phyloP scores from a whole-genome alignment of 169 alveolate species.

The Eimeria maxima region DNA sequence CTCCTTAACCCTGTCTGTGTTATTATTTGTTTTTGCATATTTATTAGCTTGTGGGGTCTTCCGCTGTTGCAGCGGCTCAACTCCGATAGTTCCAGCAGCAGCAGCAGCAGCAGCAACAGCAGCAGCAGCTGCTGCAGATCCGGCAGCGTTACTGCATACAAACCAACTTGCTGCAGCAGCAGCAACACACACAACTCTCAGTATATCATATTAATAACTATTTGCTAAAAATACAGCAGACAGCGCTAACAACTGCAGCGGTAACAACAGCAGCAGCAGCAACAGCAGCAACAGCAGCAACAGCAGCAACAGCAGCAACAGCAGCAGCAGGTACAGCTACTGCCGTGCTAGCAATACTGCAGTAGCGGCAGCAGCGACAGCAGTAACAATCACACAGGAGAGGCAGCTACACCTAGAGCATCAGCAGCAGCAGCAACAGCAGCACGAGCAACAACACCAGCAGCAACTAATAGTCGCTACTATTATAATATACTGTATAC shows the following conservation, averaged over 20 bases:
- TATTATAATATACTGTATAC: no score
- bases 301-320: conserved; percentile 38
- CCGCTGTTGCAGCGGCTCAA: conserved; percentile 7
- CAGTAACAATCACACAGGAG: neutral
- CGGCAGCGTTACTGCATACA: neutral
- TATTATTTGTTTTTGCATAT: neutral
- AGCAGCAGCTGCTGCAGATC: neutral
- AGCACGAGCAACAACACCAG: neutral
- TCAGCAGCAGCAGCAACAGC: conserved; percentile 15
- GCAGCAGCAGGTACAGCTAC: conserved; percentile 13
- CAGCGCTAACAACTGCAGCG: conserved; percentile 17
- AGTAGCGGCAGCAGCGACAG: conserved; percentile 11
- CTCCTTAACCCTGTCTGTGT: neutral
- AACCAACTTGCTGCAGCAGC: neutral
- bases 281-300: conserved; percentile 1
- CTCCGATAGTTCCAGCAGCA: neutral
- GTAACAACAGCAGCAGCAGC: conserved; percentile 46
- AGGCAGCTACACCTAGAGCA: neutral
- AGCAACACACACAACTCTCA: conserved; percentile 9
- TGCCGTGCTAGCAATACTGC: neutral
- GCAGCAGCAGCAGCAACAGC: conserved; percentile 65
- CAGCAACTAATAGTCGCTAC: no score
- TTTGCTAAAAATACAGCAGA: neutral
- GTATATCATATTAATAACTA: no score
- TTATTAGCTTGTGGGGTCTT: neutral